Conservation (phyloP, 768 basidiomycete genomes). For the Lentinula aciculospora region DNA sequence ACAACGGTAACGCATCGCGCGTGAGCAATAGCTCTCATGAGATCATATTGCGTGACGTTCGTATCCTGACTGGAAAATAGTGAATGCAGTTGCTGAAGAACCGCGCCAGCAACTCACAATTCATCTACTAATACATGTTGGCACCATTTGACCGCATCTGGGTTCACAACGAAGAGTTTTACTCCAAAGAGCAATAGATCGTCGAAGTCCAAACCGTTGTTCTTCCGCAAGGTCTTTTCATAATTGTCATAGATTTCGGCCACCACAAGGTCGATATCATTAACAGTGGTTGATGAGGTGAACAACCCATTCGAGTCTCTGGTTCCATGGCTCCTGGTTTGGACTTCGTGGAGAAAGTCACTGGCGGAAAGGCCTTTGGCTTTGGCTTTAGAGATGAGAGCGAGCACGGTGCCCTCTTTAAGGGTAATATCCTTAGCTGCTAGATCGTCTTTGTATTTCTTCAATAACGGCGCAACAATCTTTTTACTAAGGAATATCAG, state of each 20-base stretch:
- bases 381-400: slow-evolving; percentile 72
- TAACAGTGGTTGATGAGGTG: background rate
- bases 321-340: slow-evolving; percentile 13
- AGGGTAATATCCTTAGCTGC: slow-evolving; percentile 40
- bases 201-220: slow-evolving; percentile 83
- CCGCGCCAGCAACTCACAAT: slow-evolving; percentile 48
- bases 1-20: slow-evolving; percentile 67
- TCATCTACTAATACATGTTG: slow-evolving; percentile 74
- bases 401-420: slow-evolving; percentile 48
- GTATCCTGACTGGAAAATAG: slow-evolving; percentile 63
- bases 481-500: slow-evolving; percentile 54
- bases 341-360: slow-evolving; percentile 25
- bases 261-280: slow-evolving; percentile 33
- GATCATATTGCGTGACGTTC: slow-evolving; percentile 74
- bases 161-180: slow-evolving; percentile 48
- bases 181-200: slow-evolving; percentile 75
- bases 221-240: slow-evolving; percentile 48
- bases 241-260: slow-evolving; percentile 62
- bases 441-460: slow-evolving; percentile 46
- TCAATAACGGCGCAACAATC: slow-evolving; percentile 53
- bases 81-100: background rate
- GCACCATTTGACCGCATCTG: slow-evolving; percentile 51
- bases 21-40: slow-evolving; percentile 64
- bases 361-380: slow-evolving; percentile 56
- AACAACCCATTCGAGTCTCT: slow-evolving; percentile 8